Base-by-base conservation (phyloP, 176 grass and related monocot species). In the Puccinellia tenuiflora region DNA sequence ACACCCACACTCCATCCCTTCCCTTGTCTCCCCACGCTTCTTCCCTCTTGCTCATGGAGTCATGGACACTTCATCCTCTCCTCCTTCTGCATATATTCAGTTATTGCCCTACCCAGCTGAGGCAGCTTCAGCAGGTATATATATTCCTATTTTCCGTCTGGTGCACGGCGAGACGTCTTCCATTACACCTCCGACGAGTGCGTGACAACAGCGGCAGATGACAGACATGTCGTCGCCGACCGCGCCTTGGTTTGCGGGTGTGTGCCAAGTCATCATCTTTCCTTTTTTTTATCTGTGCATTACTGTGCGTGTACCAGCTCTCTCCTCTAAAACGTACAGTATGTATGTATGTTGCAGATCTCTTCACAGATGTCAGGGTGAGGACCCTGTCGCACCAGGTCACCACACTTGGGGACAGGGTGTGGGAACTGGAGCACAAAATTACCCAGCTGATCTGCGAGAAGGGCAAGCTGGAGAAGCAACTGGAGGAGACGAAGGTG, bases 401-500 rank as follows among this genome's bases (percentile, higher is more conserved):
- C 43, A 37, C 73, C 22, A 85, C 12, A 3, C 79, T 56, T 3
- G 62, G 73, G 38, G 47, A 63, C 46, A 79, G 5, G 61, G 81
- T 88, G 59, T 22, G 18, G 55, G 35, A 75, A 17, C 10, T 81
- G 76, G 59, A 76, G 56, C 34, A 5, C 31, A 60, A 73, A 9
- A 80, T n/a, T 12, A 46, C 35, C 45, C 55, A 80, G 28, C 30
- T 84, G 21, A 0, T n/a, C 0, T 0, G 28, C 10, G 68, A 88
- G 52, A 79, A 79, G 65, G 47, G 7, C 12, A 83, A 80, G 17
- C n/a, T 88, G 16, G 51, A 54, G 56, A 75, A 80, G 77, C 53
- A 75, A 31, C n/a, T 73, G 48, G 71, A 76, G 68, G 60, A 68
- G 26, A 69, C 28, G 3, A 83, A 65, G 46, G 28, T 26, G 5